These are phyloP conservation scores for Nitzschia inconspicua DNA, from an alignment of 108 stramenopile genomes.

Conservation along the genomic window DNA sequence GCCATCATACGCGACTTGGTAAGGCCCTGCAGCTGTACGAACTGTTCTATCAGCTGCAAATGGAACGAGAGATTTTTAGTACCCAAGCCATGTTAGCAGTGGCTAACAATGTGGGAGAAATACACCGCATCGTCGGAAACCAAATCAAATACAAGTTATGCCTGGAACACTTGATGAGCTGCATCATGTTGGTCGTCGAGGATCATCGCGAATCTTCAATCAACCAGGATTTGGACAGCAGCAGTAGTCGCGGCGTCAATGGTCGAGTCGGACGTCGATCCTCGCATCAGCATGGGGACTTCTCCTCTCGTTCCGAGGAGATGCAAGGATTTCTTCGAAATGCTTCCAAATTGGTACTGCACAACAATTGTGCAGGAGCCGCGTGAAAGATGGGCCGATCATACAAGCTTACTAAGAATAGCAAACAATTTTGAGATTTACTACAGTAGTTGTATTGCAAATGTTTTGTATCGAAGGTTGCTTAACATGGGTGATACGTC, in stretches of 20 bases:
- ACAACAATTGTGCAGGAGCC: slow-evolving; percentile 12
- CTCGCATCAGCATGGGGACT: too few species aligned
- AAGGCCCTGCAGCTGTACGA: slow-evolving; percentile 6
- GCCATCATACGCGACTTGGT: not conserved
- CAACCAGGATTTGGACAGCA: too few species aligned
- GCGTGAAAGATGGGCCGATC: too few species aligned
- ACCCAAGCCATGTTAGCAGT: not conserved
- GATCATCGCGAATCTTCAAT: too few species aligned
- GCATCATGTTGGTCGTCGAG: slow-evolving; percentile 15
- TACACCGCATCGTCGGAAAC: slow-evolving; percentile 9
- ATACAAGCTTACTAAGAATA: too few species aligned
- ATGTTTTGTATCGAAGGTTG: too few species aligned
- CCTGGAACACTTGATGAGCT: slow-evolving; percentile 3
- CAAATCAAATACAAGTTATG: slow-evolving; percentile 4
- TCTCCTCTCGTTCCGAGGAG: too few species aligned
- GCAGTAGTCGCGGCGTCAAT: too few species aligned
- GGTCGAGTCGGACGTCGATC: too few species aligned
- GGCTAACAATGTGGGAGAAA: slow-evolving; percentile 14
- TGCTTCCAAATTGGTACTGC: slow-evolving; percentile 3
- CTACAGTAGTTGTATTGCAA: too few species aligned
- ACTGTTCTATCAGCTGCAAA: not conserved
- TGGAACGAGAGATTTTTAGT: slow-evolving; percentile 1
- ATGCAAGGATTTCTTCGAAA: slow-evolving; percentile 22
- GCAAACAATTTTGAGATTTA: too few species aligned
- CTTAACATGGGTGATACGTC: too few species aligned